phyloP scores from a whole-genome alignment of 352 stramenopile genomes.

The Phytophthora tubulina region DNA sequence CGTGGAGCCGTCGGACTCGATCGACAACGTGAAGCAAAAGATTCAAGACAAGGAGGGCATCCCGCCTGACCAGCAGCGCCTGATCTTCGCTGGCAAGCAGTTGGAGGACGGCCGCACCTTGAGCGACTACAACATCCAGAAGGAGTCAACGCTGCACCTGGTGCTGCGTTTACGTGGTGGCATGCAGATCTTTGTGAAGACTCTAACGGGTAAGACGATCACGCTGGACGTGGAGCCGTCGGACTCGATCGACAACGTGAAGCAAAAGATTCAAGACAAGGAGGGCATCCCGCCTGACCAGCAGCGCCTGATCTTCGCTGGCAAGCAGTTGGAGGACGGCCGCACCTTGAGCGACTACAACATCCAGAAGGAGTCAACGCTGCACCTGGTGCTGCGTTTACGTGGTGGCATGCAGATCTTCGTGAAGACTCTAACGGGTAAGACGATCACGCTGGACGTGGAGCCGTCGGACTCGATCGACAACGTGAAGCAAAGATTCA shows the following conservation, averaged over 20 bases:
- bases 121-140: constrained; percentile 52
- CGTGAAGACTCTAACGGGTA: too few relatives aligned
- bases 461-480: too few relatives aligned
- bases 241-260: constrained; percentile 20
- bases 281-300: constrained; percentile 95
- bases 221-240: constrained; percentile 18
- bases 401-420: too few relatives aligned
- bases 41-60: constrained; percentile 81
- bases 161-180: too few relatives aligned
- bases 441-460: too few relatives aligned
- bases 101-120: constrained; percentile 95
- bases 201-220: constrained; percentile 63
- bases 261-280: constrained; percentile 69
- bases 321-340: constrained; percentile 95
- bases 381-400: constrained; percentile 37
- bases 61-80: constrained; percentile 94
- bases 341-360: constrained; percentile 86
- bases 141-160: constrained; percentile 42
- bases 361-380: constrained; percentile 43
- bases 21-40: constrained; percentile 64
- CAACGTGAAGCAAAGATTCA: too few relatives aligned
- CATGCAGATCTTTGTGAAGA: constrained; percentile 34
- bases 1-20: constrained; percentile 17
- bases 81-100: constrained; percentile 98
- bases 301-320: constrained; percentile 96